A percentile compares a stretch with the other conserved stretches of the same genome.
phyloP scores from a whole-genome alignment of 257 asterid genomes.

The Schizonepeta tenuifolia region DNA sequence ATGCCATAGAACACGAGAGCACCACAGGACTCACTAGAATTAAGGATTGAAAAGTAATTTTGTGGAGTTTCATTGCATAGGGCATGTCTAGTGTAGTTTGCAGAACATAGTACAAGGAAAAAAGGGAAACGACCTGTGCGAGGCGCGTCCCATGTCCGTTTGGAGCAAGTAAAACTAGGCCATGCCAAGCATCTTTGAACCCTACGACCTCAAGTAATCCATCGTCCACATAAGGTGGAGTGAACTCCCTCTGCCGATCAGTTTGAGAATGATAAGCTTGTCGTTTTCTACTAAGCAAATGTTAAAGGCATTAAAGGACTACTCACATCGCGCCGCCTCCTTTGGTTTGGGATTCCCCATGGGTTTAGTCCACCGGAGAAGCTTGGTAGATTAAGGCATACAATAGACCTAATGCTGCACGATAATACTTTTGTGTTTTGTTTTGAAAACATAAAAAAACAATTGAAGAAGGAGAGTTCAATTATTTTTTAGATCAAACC shows the following conservation, averaged over 20 bases:
- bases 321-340: constrained; percentile 63
- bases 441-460: background rate
- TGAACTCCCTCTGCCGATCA: constrained; percentile 66
- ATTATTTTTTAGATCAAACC: constrained; percentile 37
- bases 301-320: background rate
- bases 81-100: background rate
- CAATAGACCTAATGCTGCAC: constrained; percentile 78
- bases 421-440: background rate
- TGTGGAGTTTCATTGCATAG: background rate
- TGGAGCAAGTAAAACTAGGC: constrained; percentile 72
- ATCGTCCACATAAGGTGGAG: constrained; percentile 81
- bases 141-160: constrained; percentile 95
- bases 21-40: background rate
- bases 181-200: constrained; percentile 93
- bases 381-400: constrained; percentile 93
- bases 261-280: background rate
- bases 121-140: constrained; percentile 63
- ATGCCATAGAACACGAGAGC: background rate
- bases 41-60: background rate
- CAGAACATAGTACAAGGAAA: background rate
- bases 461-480: background rate
- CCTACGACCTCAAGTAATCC: constrained; percentile 87
- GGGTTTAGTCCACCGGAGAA: constrained; percentile 98
- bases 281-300: background rate
- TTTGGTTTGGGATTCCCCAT: constrained; percentile 82